Evolutionary conservation across 2,329 filamentous ascomycete species (phyloP), one percentile per base, ranked within the genome.

Genomic region (Ceratocystis alfenasii): DNA sequence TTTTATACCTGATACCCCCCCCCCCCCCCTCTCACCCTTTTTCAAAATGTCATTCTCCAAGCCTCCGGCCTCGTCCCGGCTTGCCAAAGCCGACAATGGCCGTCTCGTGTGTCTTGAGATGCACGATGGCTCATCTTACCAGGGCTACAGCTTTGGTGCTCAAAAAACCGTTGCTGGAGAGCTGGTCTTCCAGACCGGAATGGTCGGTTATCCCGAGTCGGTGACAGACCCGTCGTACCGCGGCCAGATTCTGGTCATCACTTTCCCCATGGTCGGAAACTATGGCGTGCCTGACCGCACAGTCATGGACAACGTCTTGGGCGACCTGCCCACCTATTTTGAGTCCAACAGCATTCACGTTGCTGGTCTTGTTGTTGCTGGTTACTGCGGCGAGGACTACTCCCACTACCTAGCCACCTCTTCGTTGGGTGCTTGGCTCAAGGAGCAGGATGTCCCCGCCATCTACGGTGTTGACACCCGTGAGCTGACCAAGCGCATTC

Each of bases 101-200:
- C 81, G 82, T 67, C 80, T 89, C 73, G 83, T 95, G 78, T 88
- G 88, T 75, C 87, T 99, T 71, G 93, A 99, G 81, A 87, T 99
- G 71, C 83, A 94, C 76, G 92, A 97, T 80, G 91, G 92, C 77
- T 85, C 87, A 67, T 84, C 90, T 74, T 95, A 91, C 81, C 89
- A 95, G 75, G 94, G 94, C 71, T 91, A 90, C 80, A 96, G 91
- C 83, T 99, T 99, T 75, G 94, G 94, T 77, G 92, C 93, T 69
- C 83, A 90, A 74, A 96, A 92, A 83, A 96, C 90, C 79, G 86
- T 95, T 73, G 89, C 93, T 70, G 94, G 94, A 76, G 94, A 99
- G 81, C 82, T 99, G 75, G 94, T 99, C 78, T 99, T 99, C 80
- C 93, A 97, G 83, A 99, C 94, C 67, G 94, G 94, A 77, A 96